Conservation (phyloP, 495 filamentous ascomycete species). For the Penicillium arizonense region DNA sequence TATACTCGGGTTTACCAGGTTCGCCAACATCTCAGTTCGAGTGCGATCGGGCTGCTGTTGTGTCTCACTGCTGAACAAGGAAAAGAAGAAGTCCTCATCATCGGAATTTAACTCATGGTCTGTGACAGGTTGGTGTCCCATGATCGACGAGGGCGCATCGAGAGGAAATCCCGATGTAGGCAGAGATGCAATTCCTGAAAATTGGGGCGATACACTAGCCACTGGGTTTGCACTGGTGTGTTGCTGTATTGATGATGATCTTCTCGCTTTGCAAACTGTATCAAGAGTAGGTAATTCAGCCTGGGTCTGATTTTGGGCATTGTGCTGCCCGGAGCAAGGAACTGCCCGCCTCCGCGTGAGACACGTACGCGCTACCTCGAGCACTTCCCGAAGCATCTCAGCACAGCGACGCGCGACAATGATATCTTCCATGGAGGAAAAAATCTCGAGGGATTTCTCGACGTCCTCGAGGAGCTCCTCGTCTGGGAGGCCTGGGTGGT, state of each 20-base stretch:
- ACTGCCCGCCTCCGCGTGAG: constrained; percentile 5
- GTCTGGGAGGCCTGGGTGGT: constrained; percentile 9
- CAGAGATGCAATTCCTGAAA: too few species aligned
- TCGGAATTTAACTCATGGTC: not conserved
- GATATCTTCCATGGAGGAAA: constrained; percentile 27
- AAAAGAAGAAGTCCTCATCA: constrained; percentile 24
- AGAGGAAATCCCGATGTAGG: too few species aligned
- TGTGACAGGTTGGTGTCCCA: too few species aligned
- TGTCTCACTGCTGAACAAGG: constrained; percentile 20
- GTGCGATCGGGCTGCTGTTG: constrained; percentile 12
- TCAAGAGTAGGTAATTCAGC: too few species aligned
- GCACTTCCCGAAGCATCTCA: constrained; percentile 25
- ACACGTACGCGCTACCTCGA: constrained; percentile 21
- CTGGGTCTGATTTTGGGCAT: too few species aligned
- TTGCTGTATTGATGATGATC: too few species aligned
- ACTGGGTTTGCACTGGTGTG: too few species aligned
- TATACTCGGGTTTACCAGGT: constrained; percentile 25
- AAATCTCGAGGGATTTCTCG: constrained; percentile 27
- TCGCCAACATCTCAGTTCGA: constrained; percentile 23
- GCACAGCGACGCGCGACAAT: constrained; percentile 26
- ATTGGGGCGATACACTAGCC: too few species aligned
- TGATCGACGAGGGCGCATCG: too few species aligned
- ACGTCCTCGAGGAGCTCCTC: constrained; percentile 20
- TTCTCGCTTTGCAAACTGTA: too few species aligned
- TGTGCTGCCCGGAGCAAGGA: too few species aligned